Evolutionary conservation across 345 rosid species (phyloP), one percentile per base, ranked within the genome.

Genomic region (Populus tremula): DNA sequence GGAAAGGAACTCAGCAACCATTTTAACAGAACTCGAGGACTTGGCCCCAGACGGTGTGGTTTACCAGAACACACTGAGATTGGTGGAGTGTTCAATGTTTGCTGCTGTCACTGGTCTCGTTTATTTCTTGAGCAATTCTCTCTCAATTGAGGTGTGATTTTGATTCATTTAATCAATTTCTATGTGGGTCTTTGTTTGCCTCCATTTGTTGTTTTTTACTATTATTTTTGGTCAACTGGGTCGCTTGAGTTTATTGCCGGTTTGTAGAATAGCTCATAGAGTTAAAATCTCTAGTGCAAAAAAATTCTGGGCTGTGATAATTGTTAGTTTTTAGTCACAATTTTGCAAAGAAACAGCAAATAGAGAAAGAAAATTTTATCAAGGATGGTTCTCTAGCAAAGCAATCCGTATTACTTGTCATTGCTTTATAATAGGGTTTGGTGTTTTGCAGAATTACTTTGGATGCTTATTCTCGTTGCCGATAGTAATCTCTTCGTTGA

Each of bases 381-480:
- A 8, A 27, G 17, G 56, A 70, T 12, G 9, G 18, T 54, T 70
- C 43, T 11, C 5, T 45, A 25, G 17, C 29, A 10, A 21, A 43
- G 53, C 49, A 43, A 41, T n/a, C 50, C 9, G 16, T 41, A 4
- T 75, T 33, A 20, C 71, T 14, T n/a, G 3, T 29, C 36, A 23
- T 38, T 50, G 71, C 70, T 69, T 45, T 64, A 59, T 39, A 76
- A 59, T 62, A 35, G 43, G 63, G 27, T 75, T 47, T 56, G 18
- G 64, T 79, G 82, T 69, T 70, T 49, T 5, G 72, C 96, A 95
- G 98, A 95, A 90, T 83, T 95, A 95, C 89, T 95, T 95, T 71
- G 99, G 99, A 35, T 91, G 99, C 79, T 93, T 95, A 82, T 95
- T 95, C 81, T 85, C 98, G 8, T 78, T 95, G 87, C 99, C 98